Evolutionary conservation across 192 early-diverging fungal species (phyloP), one percentile per base, ranked within the genome.

Genomic region (Rhizophagus clarus): DNA sequence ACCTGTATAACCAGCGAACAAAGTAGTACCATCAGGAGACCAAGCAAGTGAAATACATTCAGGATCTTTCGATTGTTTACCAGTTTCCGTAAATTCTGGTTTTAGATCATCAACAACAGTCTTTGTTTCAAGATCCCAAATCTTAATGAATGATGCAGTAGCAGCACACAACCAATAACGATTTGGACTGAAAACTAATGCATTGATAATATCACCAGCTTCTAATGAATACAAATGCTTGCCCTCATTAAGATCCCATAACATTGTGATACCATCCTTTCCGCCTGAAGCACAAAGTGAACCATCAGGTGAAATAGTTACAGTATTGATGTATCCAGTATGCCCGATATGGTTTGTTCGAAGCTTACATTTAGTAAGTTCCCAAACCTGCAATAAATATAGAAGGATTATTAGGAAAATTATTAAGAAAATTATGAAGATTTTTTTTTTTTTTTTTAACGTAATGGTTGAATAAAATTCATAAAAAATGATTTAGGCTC

Each of bases 91-190:
- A 82, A 93, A 92, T 81, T 93, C 92, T 80, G 94, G 92, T 80
- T 88, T 88, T 80, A 95, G 91, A 88, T 98, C 97, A 90, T 96
- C 95, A 72, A 99, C 97, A 82, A 97, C 88, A 68, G 91, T 91
- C 95, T 99, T 99, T 91, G 92, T 94, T 91, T 99, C 96, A 80
- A 99, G 88, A 88, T 99, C 98, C 97, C 97, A 99, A 92, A 99
- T 96, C 95, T 96, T 98, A 94, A 99, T 98, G 88, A 92, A 91
- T 80, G 89, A 89, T 81, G 89, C 88, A 81, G 97, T 98, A 86
- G 98, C 98, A 85, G 97, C 98, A 92, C 96, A 97, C 85, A 99
- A 92, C 98, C 98, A 99, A 96, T 99, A 99, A 77, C 97, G 92
- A 96, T 99, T 98, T 85, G 98, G 98, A 82, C 96, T 98, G 95